phyloP scores from a whole-genome alignment of 139 green algal genomes.

The Volvox reticuliferus region DNA sequence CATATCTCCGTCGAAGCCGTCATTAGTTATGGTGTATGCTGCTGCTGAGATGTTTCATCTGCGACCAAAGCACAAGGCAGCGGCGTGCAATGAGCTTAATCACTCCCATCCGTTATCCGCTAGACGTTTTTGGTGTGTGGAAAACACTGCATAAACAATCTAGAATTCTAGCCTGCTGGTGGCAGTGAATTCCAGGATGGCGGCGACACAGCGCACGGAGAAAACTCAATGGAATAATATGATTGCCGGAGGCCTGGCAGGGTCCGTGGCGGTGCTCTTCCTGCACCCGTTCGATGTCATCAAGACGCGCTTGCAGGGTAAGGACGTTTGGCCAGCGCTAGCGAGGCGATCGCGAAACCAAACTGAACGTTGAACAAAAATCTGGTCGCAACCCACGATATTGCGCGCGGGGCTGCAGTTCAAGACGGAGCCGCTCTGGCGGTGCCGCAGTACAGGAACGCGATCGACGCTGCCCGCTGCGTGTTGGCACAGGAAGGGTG shows the following conservation, averaged over 20 bases:
- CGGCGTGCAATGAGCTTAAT: too few relatives aligned
- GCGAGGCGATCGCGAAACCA: neutral
- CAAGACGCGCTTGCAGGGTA: conserved; percentile 90
- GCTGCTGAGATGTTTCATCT: too few relatives aligned
- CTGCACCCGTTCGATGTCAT: conserved; percentile 93
- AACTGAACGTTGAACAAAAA: neutral
- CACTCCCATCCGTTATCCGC: too few relatives aligned
- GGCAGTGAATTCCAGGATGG: neutral
- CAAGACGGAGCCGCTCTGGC: conserved; percentile 70
- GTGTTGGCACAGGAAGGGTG: conserved; percentile 80
- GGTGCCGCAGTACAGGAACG: conserved; percentile 71
- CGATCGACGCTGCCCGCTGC: conserved; percentile 72
- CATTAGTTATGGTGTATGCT: too few relatives aligned
- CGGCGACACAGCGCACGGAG: neutral
- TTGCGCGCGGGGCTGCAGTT: conserved; percentile 63
- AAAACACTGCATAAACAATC: too few relatives aligned
- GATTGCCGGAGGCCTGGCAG: conserved; percentile 80
- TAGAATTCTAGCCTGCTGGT: too few relatives aligned
- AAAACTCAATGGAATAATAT: conserved; percentile 72
- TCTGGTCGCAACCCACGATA: neutral
- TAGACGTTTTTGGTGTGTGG: too few relatives aligned
- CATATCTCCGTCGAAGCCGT: too few relatives aligned
- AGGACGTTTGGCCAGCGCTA: neutral
- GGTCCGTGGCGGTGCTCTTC: conserved; percentile 73
- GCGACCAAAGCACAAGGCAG: too few relatives aligned